phyloP scores from a whole-genome alignment of 2,329 filamentous ascomycete genomes.

The Microcyclospora pomicola region DNA sequence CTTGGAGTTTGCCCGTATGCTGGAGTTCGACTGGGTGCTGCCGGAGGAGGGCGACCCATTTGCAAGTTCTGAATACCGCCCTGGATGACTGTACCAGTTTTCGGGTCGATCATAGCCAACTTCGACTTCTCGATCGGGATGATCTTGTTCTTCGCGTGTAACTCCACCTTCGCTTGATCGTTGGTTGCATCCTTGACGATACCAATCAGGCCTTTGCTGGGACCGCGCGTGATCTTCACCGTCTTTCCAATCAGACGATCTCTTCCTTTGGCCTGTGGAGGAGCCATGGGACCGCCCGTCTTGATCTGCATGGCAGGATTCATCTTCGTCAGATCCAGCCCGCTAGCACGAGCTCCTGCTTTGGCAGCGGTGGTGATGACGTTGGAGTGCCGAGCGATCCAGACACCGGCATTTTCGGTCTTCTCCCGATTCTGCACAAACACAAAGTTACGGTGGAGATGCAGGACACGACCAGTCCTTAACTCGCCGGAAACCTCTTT shows the following conservation, averaged over 20 bases:
- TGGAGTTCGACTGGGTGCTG: conserved; percentile 8
- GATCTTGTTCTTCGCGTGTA: conserved; percentile 89
- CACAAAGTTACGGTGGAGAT: conserved; percentile 84
- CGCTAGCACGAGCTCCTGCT: conserved; percentile 59
- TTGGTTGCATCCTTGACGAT: conserved; percentile 94
- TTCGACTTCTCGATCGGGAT: conserved; percentile 71
- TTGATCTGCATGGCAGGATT: conserved; percentile 68
- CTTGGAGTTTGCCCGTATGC: conserved; percentile 48
- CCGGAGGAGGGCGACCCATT: conserved; percentile 37
- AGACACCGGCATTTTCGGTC: conserved; percentile 78
- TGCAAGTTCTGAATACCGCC: conserved; percentile 28
- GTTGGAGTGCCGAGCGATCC: conserved; percentile 72
- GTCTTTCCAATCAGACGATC: conserved; percentile 84
- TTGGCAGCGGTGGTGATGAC: conserved; percentile 90
- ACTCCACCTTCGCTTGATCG: conserved; percentile 70
- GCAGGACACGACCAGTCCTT: conserved; percentile 75
- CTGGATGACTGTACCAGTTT: conserved; percentile 67
- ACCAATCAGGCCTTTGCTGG: conserved; percentile 83
- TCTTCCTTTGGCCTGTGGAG: conserved; percentile 59
- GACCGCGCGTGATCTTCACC: conserved; percentile 72
- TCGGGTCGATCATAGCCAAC: conserved; percentile 68
- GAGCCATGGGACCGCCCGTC: conserved; percentile 46
- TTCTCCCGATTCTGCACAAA: conserved; percentile 77
- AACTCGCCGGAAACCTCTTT: conserved; percentile 79
- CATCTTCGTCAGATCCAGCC: conserved; percentile 77